Evolutionary conservation across 2,329 filamentous ascomycete species (phyloP).

Genomic region (Colletotrichum paranaense): DNA sequence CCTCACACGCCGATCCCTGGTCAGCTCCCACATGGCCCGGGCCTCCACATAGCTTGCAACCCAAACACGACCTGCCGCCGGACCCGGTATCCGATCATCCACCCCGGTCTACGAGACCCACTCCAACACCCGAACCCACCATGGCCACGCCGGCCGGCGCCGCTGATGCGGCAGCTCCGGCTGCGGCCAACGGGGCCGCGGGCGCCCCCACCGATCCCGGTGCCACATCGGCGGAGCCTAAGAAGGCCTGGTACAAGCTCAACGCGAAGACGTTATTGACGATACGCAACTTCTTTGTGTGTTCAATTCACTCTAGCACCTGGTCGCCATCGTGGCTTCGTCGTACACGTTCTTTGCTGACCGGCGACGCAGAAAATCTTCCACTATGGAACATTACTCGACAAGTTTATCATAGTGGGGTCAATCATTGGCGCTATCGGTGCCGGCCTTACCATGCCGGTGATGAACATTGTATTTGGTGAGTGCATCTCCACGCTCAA

Average conservation of each 20-base stretch:
- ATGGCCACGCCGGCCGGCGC: slow-evolving; percentile 34
- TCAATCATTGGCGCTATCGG: slow-evolving; percentile 29
- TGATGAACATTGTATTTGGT: slow-evolving; percentile 50
- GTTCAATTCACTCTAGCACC: background rate
- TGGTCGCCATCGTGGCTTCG: background rate
- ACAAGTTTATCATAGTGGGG: slow-evolving; percentile 26
- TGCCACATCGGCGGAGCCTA: background rate
- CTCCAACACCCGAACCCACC: background rate
- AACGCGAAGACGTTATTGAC: slow-evolving; percentile 28
- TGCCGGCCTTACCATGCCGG: slow-evolving; percentile 41
- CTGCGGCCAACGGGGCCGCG: slow-evolving; percentile 14
- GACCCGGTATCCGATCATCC: slow-evolving; percentile 8
- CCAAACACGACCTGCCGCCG: slow-evolving; percentile 9
- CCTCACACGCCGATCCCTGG: background rate
- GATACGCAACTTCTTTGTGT: slow-evolving; percentile 32
- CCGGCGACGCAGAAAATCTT: slow-evolving; percentile 13
- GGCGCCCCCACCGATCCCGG: slow-evolving; percentile 3
- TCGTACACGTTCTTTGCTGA: background rate
- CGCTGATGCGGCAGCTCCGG: slow-evolving; percentile 23
- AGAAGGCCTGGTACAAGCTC: slow-evolving; percentile 27
- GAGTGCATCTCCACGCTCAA: background rate
- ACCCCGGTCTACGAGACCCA: slow-evolving; percentile 7
- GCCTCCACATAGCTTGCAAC: slow-evolving; percentile 24
- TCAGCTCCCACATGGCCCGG: slow-evolving; percentile 26
- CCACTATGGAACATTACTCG: slow-evolving; percentile 17